phyloP scores from a whole-genome alignment of 129 eudicot genomes.

The Saussurea involucrata region DNA sequence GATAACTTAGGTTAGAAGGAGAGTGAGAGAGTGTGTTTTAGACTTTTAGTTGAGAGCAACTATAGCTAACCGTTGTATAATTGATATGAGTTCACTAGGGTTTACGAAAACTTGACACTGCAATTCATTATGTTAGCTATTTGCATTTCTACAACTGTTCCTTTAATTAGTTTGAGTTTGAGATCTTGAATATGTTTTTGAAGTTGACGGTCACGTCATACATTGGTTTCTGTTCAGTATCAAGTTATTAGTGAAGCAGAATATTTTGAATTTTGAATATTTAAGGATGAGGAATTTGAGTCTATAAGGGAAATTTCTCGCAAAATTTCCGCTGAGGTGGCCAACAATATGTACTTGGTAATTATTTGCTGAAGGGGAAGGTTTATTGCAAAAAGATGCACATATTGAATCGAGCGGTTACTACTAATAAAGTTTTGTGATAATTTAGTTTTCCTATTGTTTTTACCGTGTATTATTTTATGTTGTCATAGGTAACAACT shows the following conservation, averaged over 20 bases:
- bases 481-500: not conserved
- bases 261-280: conserved; percentile 2
- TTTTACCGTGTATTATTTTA: not conserved
- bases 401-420: not conserved
- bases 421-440: not conserved
- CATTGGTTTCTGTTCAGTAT: not conserved
- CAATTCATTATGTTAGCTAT: not conserved
- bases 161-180: conserved; percentile 3
- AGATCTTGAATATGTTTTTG: not conserved
- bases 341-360: not conserved
- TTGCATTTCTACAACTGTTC: not conserved
- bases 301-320: not conserved
- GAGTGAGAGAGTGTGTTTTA: not conserved
- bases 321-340: not conserved
- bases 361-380: not conserved
- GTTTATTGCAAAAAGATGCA: not conserved
- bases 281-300: conserved; percentile 4
- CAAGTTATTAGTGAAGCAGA: conserved; percentile 2
- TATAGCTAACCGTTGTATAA: not conserved
- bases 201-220: not conserved
- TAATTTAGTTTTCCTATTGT: not conserved
- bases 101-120: not conserved
- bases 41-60: not conserved
- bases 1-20: conserved; percentile 10
- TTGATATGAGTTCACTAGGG: not conserved